phyloP scores from a whole-genome alignment of 2,329 filamentous ascomycete species.

The Fusarium solani-melongenae region DNA sequence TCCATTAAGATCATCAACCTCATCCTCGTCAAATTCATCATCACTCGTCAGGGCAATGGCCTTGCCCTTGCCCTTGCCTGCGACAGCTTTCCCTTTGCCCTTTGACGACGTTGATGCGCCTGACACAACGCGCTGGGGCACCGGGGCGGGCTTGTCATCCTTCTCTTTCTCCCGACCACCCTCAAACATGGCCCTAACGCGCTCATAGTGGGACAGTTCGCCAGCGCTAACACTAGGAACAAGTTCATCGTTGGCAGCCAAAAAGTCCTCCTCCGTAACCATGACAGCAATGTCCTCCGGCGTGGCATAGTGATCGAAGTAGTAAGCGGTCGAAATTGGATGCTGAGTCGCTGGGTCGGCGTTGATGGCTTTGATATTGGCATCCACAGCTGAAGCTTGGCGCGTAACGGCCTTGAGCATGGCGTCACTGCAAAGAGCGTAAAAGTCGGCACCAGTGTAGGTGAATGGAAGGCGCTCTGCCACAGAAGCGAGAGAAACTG shows the following conservation, averaged over 20 bases:
- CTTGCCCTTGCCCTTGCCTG: constrained; percentile 48
- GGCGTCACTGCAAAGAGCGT: constrained; percentile 95
- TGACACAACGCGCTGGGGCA: constrained; percentile 38
- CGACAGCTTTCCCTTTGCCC: constrained; percentile 48
- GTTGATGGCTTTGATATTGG: constrained; percentile 80
- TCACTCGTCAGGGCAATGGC: constrained; percentile 47
- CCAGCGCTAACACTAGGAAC: constrained; percentile 94
- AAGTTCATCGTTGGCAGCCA: constrained; percentile 82
- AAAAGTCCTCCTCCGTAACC: constrained; percentile 90
- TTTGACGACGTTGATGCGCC: constrained; percentile 44
- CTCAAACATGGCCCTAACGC: constrained; percentile 86
- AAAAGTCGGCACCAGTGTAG: constrained; percentile 97
- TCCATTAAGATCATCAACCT: constrained; percentile 47
- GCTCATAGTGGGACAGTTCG: constrained; percentile 90
- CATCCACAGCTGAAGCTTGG: constrained; percentile 84
- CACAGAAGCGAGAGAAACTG: constrained; percentile 79
- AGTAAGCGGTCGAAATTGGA: constrained; percentile 86
- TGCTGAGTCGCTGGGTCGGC: constrained; percentile 48
- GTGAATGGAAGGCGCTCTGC: constrained; percentile 88
- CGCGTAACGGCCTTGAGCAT: constrained; percentile 99
- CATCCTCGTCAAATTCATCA: constrained; percentile 49
- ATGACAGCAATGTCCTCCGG: constrained; percentile 86
- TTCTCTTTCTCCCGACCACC: constrained; percentile 55
- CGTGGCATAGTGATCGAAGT: constrained; percentile 92
- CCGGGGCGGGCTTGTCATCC: constrained; percentile 52